Evolutionary conservation across 495 filamentous ascomycete species (phyloP).

Genomic region (Acidiella bohemica): DNA sequence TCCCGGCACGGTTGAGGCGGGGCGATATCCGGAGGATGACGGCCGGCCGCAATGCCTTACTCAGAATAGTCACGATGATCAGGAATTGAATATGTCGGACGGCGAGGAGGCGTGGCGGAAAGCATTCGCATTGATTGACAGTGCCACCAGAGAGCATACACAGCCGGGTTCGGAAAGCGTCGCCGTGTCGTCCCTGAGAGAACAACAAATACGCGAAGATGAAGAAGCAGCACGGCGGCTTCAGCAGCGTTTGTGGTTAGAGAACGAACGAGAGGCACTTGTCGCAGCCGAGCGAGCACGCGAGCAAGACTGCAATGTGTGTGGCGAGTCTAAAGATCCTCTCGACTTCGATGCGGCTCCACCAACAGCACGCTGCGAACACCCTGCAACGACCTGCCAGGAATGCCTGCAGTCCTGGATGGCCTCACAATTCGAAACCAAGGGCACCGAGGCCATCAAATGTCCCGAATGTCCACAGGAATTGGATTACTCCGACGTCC

Average conservation of each 20-base stretch:
- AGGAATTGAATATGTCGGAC: too few species aligned
- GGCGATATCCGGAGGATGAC: too few species aligned
- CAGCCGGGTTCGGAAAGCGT: too few species aligned
- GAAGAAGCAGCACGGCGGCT: neutral
- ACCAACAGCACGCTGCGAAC: slow-evolving; percentile 5
- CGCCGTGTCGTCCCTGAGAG: too few species aligned
- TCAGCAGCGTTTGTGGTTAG: neutral
- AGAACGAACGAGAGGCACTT: neutral
- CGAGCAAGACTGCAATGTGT: neutral
- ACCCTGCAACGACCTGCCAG: slow-evolving; percentile 7
- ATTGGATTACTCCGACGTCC: slow-evolving; percentile 17
- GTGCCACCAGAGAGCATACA: too few species aligned
- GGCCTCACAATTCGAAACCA: slow-evolving; percentile 13
- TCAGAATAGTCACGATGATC: too few species aligned
- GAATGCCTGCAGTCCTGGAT: slow-evolving; percentile 19
- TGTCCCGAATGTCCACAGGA: slow-evolving; percentile 18
- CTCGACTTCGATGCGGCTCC: slow-evolving; percentile 5
- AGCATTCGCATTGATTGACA: too few species aligned
- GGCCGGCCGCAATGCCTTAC: too few species aligned
- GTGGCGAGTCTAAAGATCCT: slow-evolving; percentile 5
- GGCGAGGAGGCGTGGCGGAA: too few species aligned
- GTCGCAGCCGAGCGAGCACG: neutral
- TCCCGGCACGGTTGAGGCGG: too few species aligned
- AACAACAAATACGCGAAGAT: neutral
- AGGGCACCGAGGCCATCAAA: slow-evolving; percentile 15